Evolutionary conservation across 2,329 filamentous ascomycete genomes (phyloP).

Genomic region (Fulvia fulva): DNA sequence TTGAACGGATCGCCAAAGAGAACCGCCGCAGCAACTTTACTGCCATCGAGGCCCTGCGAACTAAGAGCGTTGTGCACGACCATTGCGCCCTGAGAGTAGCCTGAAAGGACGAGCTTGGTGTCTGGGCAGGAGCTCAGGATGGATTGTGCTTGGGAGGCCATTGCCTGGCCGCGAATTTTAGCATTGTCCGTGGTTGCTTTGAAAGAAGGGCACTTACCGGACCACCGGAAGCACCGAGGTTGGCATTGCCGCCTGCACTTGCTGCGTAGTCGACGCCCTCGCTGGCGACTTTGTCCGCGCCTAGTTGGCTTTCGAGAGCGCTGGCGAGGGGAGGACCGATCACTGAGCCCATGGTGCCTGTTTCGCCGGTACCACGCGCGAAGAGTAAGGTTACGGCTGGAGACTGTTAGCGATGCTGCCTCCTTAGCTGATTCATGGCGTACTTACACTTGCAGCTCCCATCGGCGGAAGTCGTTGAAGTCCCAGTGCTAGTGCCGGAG

Average conservation of each 20-base stretch:
- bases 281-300: slow-evolving; percentile 17
- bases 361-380: slow-evolving; percentile 55
- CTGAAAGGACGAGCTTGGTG: slow-evolving; percentile 20
- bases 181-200: background rate
- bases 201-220: slow-evolving; percentile 3
- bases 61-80: slow-evolving; percentile 21
- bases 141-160: slow-evolving; percentile 12
- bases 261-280: slow-evolving; percentile 30
- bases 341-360: slow-evolving; percentile 49
- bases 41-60: slow-evolving; percentile 17
- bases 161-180: slow-evolving; percentile 4
- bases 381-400: slow-evolving; percentile 52
- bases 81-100: slow-evolving; percentile 22
- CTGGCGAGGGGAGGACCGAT: slow-evolving; percentile 20
- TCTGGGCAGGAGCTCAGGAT: slow-evolving; percentile 18
- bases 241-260: slow-evolving; percentile 19
- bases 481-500: background rate
- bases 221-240: slow-evolving; percentile 24
- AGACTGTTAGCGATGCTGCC: slow-evolving; percentile 28
- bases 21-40: slow-evolving; percentile 26
- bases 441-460: slow-evolving; percentile 10
- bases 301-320: slow-evolving; percentile 16
- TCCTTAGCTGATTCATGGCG: background rate
- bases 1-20: slow-evolving; percentile 30
- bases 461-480: background rate